phyloP scores from a whole-genome alignment of 805 yeast species.

The Candida michaelii region DNA sequence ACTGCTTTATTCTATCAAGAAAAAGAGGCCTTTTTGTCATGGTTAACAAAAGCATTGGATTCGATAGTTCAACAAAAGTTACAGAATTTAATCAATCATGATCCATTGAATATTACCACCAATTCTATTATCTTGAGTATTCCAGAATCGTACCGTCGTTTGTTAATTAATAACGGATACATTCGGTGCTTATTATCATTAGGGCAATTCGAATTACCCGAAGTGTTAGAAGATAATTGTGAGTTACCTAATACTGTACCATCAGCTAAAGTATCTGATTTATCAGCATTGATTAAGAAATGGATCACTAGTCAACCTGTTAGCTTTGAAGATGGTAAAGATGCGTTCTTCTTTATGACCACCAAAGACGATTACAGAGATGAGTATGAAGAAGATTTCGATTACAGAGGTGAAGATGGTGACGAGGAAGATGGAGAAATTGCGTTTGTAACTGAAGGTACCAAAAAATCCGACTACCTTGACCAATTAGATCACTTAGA shows the following conservation, averaged over 20 bases:
- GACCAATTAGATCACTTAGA: slow-evolving; percentile 38
- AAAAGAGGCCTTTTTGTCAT: slow-evolving; percentile 41
- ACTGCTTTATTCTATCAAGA: slow-evolving; percentile 49
- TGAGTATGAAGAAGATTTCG: slow-evolving; percentile 28
- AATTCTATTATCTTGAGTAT: slow-evolving; percentile 4
- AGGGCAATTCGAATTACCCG: slow-evolving; percentile 48
- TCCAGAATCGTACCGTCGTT: slow-evolving; percentile 21
- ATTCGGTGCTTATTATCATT: slow-evolving; percentile 46
- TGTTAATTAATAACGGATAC: slow-evolving; percentile 47
- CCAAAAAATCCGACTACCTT: slow-evolving; percentile 11
- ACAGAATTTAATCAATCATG: slow-evolving; percentile 10
- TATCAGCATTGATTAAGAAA: slow-evolving; percentile 38
- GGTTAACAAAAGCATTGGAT: slow-evolving; percentile 41
- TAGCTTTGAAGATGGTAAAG: slow-evolving; percentile 36
- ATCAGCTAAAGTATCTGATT: slow-evolving; percentile 30
- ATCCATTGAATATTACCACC: slow-evolving; percentile 5
- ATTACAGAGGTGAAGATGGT: slow-evolving; percentile 26
- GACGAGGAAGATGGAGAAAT: slow-evolving; percentile 27
- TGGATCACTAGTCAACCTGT: slow-evolving; percentile 39
- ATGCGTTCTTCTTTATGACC: slow-evolving; percentile 31
- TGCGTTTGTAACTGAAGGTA: slow-evolving; percentile 31
- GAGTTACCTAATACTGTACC: slow-evolving; percentile 34
- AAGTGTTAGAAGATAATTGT: slow-evolving; percentile 37
- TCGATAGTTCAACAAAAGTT: slow-evolving; percentile 24
- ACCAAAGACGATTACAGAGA: slow-evolving; percentile 22